Conservation (phyloP, 2,329 filamentous ascomycete genomes). For the Sclerotiophoma versabilis region DNA sequence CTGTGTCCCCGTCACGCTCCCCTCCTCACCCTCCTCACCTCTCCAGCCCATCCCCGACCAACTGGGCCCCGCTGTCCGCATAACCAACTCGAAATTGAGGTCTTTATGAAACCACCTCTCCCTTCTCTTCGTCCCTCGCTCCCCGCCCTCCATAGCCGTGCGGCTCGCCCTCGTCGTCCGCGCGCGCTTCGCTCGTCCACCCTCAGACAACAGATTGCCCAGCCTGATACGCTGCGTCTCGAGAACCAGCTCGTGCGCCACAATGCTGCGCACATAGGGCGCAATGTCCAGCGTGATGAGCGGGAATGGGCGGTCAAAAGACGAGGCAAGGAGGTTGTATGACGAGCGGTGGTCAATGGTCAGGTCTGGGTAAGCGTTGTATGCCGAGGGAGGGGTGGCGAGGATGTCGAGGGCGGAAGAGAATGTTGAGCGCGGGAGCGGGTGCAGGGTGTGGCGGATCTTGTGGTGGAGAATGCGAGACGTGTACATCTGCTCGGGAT, state of each 20-base stretch:
- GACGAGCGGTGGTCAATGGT: slow-evolving; percentile 41
- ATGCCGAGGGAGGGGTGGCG: slow-evolving; percentile 21
- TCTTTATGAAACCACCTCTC: slow-evolving; percentile 75
- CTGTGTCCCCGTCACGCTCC: slow-evolving; percentile 12
- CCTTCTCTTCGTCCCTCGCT: slow-evolving; percentile 69
- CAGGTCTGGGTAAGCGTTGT: slow-evolving; percentile 40
- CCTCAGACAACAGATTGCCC: slow-evolving; percentile 68
- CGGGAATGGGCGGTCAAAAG: slow-evolving; percentile 75
- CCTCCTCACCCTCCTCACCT: slow-evolving; percentile 7
- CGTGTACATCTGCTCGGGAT: slow-evolving; percentile 26
- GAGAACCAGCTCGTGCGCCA: slow-evolving; percentile 75
- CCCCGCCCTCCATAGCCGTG: slow-evolving; percentile 78
- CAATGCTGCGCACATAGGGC: slow-evolving; percentile 87
- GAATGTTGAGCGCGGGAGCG: slow-evolving; percentile 51
- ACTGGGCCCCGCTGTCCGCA: slow-evolving; percentile 63
- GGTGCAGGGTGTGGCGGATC: slow-evolving; percentile 26
- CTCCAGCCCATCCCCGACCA: slow-evolving; percentile 50
- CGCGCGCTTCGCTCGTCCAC: slow-evolving; percentile 63
- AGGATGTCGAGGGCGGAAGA: slow-evolving; percentile 61
- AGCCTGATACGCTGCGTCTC: slow-evolving; percentile 71
- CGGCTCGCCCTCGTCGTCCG: slow-evolving; percentile 77
- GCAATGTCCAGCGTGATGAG: slow-evolving; percentile 79
- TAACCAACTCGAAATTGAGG: slow-evolving; percentile 67
- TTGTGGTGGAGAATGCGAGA: slow-evolving; percentile 36
- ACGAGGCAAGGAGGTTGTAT: slow-evolving; percentile 68